phyloP scores from a whole-genome alignment of 1,284 basidiomycete genomes.

The Cyathus olla region DNA sequence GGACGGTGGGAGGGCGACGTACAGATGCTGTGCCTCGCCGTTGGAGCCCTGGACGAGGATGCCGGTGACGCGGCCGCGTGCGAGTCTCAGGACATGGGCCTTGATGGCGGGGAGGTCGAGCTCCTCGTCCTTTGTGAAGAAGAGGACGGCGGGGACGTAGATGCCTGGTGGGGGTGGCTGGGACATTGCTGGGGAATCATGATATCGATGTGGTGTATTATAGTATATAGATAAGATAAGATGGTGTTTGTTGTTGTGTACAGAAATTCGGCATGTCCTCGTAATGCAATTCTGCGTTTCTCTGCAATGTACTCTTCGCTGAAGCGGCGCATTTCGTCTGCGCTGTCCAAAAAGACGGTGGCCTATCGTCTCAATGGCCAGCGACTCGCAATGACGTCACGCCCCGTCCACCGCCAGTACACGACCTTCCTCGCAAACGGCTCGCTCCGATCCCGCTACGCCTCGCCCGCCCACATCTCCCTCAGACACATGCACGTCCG shows the following conservation, averaged over 20 bases:
- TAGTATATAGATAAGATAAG: neutral
- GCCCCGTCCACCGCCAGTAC: constrained; percentile 65
- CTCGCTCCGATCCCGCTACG: constrained; percentile 58
- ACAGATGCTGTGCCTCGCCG: constrained; percentile 85
- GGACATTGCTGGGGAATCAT: constrained; percentile 15
- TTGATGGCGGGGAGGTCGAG: constrained; percentile 70
- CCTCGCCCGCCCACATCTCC: constrained; percentile 49
- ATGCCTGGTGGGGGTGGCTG: constrained; percentile 69
- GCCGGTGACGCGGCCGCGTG: constrained; percentile 78
- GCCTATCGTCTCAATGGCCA: constrained; percentile 61
- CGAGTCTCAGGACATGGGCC: constrained; percentile 75
- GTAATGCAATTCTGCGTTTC: neutral
- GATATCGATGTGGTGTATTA: constrained; percentile 1
- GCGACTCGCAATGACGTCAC: constrained; percentile 42
- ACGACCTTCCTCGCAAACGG: constrained; percentile 64
- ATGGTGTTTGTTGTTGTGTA: neutral
- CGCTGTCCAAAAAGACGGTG: constrained; percentile 57
- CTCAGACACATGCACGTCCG: constrained; percentile 79
- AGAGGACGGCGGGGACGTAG: constrained; percentile 82
- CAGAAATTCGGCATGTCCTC: too few species aligned
- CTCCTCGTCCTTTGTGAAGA: constrained; percentile 75
- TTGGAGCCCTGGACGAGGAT: constrained; percentile 84
- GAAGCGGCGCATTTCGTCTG: constrained; percentile 51
- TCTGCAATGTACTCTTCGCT: constrained; percentile 56
- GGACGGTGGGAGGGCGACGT: constrained; percentile 5